Conservation (phyloP, 345 rosid genomes). For the Brassica incana region DNA sequence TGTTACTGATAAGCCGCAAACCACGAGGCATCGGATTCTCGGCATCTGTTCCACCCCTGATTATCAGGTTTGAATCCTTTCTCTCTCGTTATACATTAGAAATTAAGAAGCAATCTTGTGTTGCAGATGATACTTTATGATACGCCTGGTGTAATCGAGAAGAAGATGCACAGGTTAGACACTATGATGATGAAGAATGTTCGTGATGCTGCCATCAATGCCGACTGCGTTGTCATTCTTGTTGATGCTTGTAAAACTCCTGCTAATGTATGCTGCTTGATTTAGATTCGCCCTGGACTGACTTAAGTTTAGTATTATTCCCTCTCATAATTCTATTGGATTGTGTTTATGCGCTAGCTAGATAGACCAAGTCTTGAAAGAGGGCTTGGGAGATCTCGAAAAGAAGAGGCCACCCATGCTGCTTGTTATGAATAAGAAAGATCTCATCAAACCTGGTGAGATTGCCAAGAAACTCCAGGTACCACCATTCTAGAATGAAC, state of each 20-base stretch:
- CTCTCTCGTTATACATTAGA: no score
- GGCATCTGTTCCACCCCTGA: constrained; percentile 88
- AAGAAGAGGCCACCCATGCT: constrained; percentile 62
- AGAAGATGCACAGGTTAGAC: constrained; percentile 95
- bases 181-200: constrained; percentile 99
- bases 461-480: constrained; percentile 92
- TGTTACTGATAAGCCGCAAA: constrained; percentile 95
- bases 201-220: constrained; percentile 79
- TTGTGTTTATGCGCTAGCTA: constrained; percentile 35
- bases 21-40: constrained; percentile 92
- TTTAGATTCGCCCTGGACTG: neutral
- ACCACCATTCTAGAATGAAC: constrained; percentile 25
- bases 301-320: neutral
- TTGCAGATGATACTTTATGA: constrained; percentile 86
- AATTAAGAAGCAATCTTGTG: neutral
- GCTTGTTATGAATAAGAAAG: constrained; percentile 92
- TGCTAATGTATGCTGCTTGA: constrained; percentile 50
- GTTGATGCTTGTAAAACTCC: constrained; percentile 88
- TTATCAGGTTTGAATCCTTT: constrained; percentile 56
- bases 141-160: constrained; percentile 93
- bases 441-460: constrained; percentile 95
- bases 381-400: constrained; percentile 59
- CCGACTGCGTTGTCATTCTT: constrained; percentile 78
- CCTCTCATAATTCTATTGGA: neutral
- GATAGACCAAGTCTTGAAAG: constrained; percentile 85